These are phyloP conservation scores for Nicotiana undulata DNA, from an alignment of 257 asterid species.

Conservation along the genomic window DNA sequence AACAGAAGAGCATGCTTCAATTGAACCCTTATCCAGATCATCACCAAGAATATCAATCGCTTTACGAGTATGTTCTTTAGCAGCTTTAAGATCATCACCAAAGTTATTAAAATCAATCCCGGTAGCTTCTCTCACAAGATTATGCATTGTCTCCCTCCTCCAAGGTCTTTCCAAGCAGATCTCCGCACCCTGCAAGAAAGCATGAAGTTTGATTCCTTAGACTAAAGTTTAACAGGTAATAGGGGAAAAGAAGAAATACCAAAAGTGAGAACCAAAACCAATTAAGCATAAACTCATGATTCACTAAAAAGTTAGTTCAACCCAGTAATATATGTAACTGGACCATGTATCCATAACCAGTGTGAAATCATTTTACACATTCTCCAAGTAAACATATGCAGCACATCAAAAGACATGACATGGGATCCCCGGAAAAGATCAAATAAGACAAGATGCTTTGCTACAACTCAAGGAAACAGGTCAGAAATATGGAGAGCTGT, in stretches of 20 bases:
- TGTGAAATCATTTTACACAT: background rate
- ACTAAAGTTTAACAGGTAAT: background rate
- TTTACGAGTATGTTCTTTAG: conserved; percentile 50
- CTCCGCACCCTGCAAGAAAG: conserved; percentile 56
- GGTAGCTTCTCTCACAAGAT: conserved; percentile 85
- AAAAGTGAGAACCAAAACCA: background rate
- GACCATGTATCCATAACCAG: background rate
- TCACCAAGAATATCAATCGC: conserved; percentile 31
- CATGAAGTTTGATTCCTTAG: background rate
- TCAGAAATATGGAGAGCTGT: background rate
- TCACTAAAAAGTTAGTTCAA: background rate
- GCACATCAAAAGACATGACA: background rate
- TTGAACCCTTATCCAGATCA: conserved; percentile 31
- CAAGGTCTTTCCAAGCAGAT: conserved; percentile 91
- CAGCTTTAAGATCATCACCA: conserved; percentile 52
- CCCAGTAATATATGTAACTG: background rate
- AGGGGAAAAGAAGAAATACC: background rate
- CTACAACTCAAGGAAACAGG: background rate
- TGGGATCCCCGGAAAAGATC: background rate
- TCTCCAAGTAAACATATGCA: conserved; percentile 2
- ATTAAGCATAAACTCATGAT: background rate
- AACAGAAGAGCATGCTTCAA: conserved; percentile 71
- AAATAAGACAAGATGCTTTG: background rate
- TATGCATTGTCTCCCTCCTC: conserved; percentile 97
- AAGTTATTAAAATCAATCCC: conserved; percentile 65